Evolutionary conservation across 164 flowering plant species (phyloP).

Genomic region (Umbellularia californica): DNA sequence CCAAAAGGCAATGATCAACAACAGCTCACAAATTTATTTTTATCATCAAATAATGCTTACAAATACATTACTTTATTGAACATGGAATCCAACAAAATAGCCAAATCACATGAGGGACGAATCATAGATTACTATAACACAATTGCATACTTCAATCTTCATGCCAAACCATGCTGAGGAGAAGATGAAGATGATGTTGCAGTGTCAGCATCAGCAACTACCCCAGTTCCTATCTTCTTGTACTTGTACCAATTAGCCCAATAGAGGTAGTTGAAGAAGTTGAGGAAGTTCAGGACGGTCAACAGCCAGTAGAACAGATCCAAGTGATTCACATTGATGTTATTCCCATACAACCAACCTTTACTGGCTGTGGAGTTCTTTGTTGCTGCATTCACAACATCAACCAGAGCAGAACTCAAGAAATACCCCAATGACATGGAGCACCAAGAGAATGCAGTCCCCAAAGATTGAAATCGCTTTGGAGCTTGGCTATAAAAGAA

Average conservation of each 20-base stretch:
- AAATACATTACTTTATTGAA: too few species aligned
- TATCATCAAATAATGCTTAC: too few species aligned
- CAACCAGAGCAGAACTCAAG: slow-evolving; percentile 38
- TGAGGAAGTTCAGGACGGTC: slow-evolving; percentile 33
- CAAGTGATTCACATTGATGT: slow-evolving; percentile 41
- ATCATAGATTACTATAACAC: too few species aligned
- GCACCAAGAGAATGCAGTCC: slow-evolving; percentile 44
- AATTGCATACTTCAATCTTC: too few species aligned
- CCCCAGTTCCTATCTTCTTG: not conserved
- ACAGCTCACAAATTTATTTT: too few species aligned
- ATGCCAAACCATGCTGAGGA: too few species aligned
- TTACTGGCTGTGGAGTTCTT: slow-evolving; percentile 25
- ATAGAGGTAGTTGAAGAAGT: slow-evolving; percentile 34
- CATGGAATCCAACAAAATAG: too few species aligned
- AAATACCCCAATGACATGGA: slow-evolving; percentile 48
- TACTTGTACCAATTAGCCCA: slow-evolving; percentile 41
- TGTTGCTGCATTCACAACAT: slow-evolving; percentile 28
- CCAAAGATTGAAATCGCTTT: slow-evolving; percentile 28
- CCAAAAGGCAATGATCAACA: too few species aligned
- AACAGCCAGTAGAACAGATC: slow-evolving; percentile 51
- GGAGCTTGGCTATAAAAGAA: slow-evolving; percentile 55
- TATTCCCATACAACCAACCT: slow-evolving; percentile 52
- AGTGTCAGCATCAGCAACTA: not conserved
- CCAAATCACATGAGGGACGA: too few species aligned
- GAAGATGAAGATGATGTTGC: too few species aligned